Evolutionary conservation across 768 basidiomycete species (phyloP).

Genomic region (Tricholoma terreum): DNA sequence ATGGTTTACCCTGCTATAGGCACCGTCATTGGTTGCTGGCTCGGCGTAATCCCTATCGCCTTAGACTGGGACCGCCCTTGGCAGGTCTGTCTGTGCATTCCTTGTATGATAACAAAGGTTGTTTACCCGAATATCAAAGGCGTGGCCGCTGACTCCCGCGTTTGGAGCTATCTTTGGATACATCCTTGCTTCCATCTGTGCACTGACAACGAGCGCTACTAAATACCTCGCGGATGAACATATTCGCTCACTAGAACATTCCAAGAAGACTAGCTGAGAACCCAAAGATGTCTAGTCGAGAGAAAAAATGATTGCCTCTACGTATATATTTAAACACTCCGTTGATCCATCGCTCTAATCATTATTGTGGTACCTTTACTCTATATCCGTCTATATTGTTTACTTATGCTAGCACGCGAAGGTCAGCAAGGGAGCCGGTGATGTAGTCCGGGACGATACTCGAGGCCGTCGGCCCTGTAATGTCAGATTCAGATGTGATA

Average conservation of each 20-base stretch:
- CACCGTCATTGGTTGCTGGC: slow-evolving; percentile 72
- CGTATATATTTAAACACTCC: neutral
- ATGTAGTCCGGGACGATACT: slow-evolving; percentile 79
- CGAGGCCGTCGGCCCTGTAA: slow-evolving; percentile 69
- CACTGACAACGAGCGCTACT: slow-evolving; percentile 44
- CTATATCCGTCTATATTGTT: slow-evolving; percentile 4
- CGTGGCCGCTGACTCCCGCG: slow-evolving; percentile 80
- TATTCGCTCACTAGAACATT: slow-evolving; percentile 18
- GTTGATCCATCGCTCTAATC: neutral
- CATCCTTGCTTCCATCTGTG: slow-evolving; percentile 53
- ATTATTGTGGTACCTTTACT: neutral
- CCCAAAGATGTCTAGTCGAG: neutral
- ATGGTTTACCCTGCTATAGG: slow-evolving; percentile 79
- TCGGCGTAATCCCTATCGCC: slow-evolving; percentile 79
- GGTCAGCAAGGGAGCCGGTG: slow-evolving; percentile 77
- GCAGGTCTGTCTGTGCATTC: slow-evolving; percentile 62
- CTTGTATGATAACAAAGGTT: slow-evolving; percentile 2
- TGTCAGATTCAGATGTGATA: slow-evolving; percentile 70
- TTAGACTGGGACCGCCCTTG: slow-evolving; percentile 98
- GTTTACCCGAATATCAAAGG: slow-evolving; percentile 36
- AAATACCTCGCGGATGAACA: slow-evolving; percentile 39
- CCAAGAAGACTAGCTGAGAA: slow-evolving; percentile 15
- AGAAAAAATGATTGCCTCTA: neutral
- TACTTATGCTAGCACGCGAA: slow-evolving; percentile 36
- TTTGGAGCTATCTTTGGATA: slow-evolving; percentile 71